Conservation (phyloP, 148 eudicot species). For the Chenopodium album region DNA sequence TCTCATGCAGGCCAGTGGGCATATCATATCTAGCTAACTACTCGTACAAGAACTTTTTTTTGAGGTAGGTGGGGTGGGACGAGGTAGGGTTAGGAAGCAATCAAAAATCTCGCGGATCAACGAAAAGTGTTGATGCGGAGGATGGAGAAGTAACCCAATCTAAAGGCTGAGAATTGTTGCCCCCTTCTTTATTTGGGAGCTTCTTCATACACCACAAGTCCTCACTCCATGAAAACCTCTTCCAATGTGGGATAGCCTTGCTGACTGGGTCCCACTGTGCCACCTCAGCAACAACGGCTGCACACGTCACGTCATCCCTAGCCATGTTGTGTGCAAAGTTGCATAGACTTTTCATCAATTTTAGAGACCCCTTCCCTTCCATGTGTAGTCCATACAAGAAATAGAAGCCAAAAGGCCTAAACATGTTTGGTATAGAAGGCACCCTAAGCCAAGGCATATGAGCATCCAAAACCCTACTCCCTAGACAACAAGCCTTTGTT, state of each 20-base stretch:
- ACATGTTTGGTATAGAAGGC: conserved; percentile 77
- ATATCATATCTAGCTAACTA: background rate
- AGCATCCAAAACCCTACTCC: conserved; percentile 62
- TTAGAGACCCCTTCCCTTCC: conserved; percentile 62
- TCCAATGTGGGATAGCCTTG: conserved; percentile 77
- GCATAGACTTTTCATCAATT: conserved; percentile 71
- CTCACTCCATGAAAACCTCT: conserved; percentile 69
- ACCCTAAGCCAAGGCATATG: conserved; percentile 78
- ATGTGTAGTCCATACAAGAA: conserved; percentile 75
- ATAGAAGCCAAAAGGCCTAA: conserved; percentile 66
- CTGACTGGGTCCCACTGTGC: conserved; percentile 61
- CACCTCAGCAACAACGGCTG: conserved; percentile 78
- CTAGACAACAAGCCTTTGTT: conserved; percentile 50
- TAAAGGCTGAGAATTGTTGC: conserved; percentile 21
- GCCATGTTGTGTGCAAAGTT: conserved; percentile 77
- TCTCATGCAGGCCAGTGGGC: background rate
- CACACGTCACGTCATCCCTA: conserved; percentile 50
- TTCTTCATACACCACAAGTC: conserved; percentile 85
- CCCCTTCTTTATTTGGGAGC: conserved; percentile 30
- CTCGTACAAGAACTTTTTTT: background rate
- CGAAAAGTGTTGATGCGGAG: conserved; percentile 41
- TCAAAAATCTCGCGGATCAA: conserved; percentile 72
- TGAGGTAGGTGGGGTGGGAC: background rate
- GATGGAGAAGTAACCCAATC: conserved; percentile 46
- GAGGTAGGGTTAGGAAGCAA: background rate